Evolutionary conservation across 129 eudicot genomes (phyloP).

Genomic region (Logfia minima): DNA sequence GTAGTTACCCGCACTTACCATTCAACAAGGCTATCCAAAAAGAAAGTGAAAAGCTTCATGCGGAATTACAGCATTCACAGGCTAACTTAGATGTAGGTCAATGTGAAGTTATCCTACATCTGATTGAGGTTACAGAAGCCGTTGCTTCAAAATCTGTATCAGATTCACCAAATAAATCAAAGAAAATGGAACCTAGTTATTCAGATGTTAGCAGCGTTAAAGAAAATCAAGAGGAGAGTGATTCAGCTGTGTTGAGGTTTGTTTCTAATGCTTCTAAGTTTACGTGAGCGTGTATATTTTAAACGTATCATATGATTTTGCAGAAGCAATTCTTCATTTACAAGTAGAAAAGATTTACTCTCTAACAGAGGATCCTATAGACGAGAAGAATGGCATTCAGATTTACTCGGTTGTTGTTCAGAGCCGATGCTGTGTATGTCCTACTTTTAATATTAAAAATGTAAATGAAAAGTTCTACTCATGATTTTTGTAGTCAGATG

Average conservation of each 20-base stretch:
- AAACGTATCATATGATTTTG: background rate
- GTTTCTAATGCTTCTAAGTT: slow-evolving; percentile 12
- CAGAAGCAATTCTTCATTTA: slow-evolving; percentile 4
- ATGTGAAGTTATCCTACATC: slow-evolving; percentile 72
- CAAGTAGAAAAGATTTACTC: slow-evolving; percentile 6
- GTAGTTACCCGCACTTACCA: slow-evolving; percentile 74
- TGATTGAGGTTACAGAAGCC: slow-evolving; percentile 65
- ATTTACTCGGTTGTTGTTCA: slow-evolving; percentile 80
- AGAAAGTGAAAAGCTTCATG: slow-evolving; percentile 63
- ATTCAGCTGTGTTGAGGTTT: slow-evolving; percentile 52
- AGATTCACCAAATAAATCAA: background rate
- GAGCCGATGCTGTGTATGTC: slow-evolving; percentile 76
- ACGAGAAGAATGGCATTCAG: slow-evolving; percentile 71
- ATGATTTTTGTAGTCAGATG: background rate
- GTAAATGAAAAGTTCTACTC: background rate
- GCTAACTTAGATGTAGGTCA: slow-evolving; percentile 64
- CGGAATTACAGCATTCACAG: slow-evolving; percentile 46
- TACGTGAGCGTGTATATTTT: background rate
- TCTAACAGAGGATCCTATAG: slow-evolving; percentile 24
- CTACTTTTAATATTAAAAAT: slow-evolving; percentile 1
- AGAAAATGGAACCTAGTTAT: slow-evolving; percentile 36
- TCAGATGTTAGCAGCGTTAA: slow-evolving; percentile 34
- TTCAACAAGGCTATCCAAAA: slow-evolving; percentile 51
- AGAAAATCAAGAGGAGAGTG: slow-evolving; percentile 33
- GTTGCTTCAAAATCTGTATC: slow-evolving; percentile 46